A percentile compares a stretch with the other conserved stretches of the same genome.
phyloP scores from a whole-genome alignment of 257 asterid species.

The Scutellaria galericulata region DNA sequence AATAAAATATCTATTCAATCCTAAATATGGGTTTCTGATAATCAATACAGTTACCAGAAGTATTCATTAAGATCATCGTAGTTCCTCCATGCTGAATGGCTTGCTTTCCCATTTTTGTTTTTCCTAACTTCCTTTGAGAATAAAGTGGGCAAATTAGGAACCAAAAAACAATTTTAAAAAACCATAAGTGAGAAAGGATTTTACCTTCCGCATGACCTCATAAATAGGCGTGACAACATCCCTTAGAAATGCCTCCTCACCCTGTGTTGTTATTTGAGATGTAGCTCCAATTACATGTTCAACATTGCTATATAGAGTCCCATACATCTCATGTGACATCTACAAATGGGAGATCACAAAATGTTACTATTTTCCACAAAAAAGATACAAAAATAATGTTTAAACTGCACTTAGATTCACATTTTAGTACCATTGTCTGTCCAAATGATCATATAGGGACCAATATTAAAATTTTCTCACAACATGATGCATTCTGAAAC shows the following conservation, averaged over 20 bases:
- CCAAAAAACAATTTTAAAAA: conserved; percentile 7
- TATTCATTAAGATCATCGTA: conserved; percentile 95
- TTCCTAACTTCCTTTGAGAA: conserved; percentile 88
- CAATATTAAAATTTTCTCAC: background rate
- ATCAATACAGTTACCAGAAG: conserved; percentile 92
- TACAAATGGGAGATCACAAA: conserved; percentile 38
- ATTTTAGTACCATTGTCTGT: background rate
- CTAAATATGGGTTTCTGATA: conserved; percentile 24
- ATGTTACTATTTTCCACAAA: conserved; percentile 25
- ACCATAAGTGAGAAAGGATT: conserved; percentile 17
- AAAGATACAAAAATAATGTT: background rate
- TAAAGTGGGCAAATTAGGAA: conserved; percentile 41
- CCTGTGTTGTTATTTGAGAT: conserved; percentile 54
- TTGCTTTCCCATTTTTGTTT: conserved; percentile 83
- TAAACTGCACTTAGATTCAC: background rate
- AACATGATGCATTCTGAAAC: too few relatives aligned
- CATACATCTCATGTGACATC: conserved; percentile 91
- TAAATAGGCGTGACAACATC: conserved; percentile 90
- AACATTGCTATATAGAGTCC: conserved; percentile 63
- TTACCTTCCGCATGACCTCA: conserved; percentile 81
- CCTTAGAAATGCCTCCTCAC: conserved; percentile 78
- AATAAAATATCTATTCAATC: conserved; percentile 19
- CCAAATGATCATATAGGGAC: background rate
- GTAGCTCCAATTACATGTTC: conserved; percentile 71
- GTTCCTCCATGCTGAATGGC: conserved; percentile 98